Base-by-base conservation (phyloP, 495 filamentous ascomycete species). In the Neurospora intermedia region DNA sequence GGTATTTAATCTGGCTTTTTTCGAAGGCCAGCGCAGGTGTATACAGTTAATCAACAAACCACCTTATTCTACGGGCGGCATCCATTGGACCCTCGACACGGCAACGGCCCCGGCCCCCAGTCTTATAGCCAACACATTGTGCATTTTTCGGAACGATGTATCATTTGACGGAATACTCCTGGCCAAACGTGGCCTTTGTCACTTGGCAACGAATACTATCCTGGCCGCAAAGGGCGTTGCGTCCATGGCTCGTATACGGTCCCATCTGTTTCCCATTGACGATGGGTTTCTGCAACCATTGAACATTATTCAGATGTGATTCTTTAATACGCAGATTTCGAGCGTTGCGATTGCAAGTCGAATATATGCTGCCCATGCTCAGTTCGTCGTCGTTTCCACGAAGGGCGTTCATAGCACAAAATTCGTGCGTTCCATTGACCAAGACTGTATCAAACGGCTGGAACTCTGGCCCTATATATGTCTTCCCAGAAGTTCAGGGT, bases 21-120 rank as follows among this genome's bases (percentile, higher is more conserved):
- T 41, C 16, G 40, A 42, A 46, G 43, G 73, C 62, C 35, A 73
- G 69, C 46, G 20, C 74, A 72, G 74, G 42, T 75, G 69, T 74
- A 75, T 75, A 69, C 69, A 72, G 74, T 46, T 75, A 75, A 75
- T 71, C 70, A 71, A 74, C 73, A 69, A 41, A 74, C 27, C 74
- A 75, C 69, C 71, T 5, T 75, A 69, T 18, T 38, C 23, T 35
- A 66, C 27, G 18, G 54, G 54, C 6, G 27, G 54, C 54, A 35
- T 38, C 54, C 27, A 18, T 66, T 66, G 54, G 27, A 66, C 54
- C 54, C 6, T 35, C 27, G 0, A 35, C 27, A 18, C 27, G 54
- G 54, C 15, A 35, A 0, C 54, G 54, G 54, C 15, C 13, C 48
- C 54, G 54, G 27, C 23, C 27, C 6, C 54, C 54, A 18, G 27